Evolutionary conservation across 2,329 filamentous ascomycete genomes (phyloP), one percentile per base, ranked within the genome.

Genomic region (Dactylellina cionopaga): DNA sequence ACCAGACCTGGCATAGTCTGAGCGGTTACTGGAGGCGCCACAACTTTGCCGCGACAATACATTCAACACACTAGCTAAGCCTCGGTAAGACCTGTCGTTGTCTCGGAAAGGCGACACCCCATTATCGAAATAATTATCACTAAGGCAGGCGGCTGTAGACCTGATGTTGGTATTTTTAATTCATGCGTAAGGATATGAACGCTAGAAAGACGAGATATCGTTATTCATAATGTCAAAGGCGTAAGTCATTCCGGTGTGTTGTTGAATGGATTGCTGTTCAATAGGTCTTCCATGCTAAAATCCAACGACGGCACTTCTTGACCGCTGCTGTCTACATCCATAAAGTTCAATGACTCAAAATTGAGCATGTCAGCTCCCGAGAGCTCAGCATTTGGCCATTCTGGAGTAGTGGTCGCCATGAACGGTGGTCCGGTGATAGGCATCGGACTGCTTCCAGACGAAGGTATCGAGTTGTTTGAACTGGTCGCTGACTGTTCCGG

Each of bases 251-350:
- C 49, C 13, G 52, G 33, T 11, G 52, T 29, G 44, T 39, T 60
- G 47, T 46, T 64, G 25, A 72, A 72, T 7, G 68, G 68, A n/a
- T 72, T 72, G 46, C 43, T 72, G 17, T 68, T 68, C 13, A 72
- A 19, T 7, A 72, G 51, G 35, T 72, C 68, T 41, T 72, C 68
- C 68, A 72, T 72, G 17, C 68, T 72, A 33, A 72, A 72, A 43
- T 65, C 59, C 17, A 72, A 27, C 24, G 29, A 44, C 11, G 65
- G 49, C 24, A 54, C 46, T 13, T 47, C 59, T 35, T 72, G 68
- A 65, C 68, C 55, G 19, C 59, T 41, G 3, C 55, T 37, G 52
- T 72, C 68, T 5, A 72, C 31, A 22, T 72, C 68, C 68, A 72
- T 72, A 29, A 72, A 72, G 33, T 58, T 72, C 37, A 72, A 51